Conservation (phyloP, 2,329 filamentous ascomycete genomes). For the Berkeleyomyces rouxiae region DNA sequence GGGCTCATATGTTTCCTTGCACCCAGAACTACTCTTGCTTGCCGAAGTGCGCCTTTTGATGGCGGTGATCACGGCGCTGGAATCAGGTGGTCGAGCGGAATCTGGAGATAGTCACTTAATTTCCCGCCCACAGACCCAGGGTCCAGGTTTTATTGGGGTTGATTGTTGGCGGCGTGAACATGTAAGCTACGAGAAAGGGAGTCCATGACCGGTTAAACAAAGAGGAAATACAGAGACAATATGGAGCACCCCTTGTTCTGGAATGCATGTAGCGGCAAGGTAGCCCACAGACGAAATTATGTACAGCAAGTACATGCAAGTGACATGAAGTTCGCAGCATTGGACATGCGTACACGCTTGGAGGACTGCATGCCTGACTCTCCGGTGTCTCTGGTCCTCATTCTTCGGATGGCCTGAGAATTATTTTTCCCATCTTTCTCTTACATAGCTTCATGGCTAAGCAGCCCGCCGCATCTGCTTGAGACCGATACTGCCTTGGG, state of each 20-base stretch:
- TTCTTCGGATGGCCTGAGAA: neutral
- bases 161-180: neutral
- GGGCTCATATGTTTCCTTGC: no score
- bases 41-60: neutral
- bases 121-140: neutral
- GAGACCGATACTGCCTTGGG: neutral
- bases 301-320: neutral
- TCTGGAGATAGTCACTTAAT: neutral
- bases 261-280: neutral
- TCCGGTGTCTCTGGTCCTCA: neutral
- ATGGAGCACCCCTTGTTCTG: neutral
- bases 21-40: neutral
- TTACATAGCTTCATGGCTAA: neutral
- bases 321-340: neutral
- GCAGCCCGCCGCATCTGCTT: neutral
- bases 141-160: neutral
- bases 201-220: neutral
- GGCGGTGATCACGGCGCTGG: neutral
- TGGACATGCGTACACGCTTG: neutral
- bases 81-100: neutral
- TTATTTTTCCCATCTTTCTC: neutral
- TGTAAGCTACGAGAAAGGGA: neutral
- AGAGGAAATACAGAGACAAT: neutral
- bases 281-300: neutral
- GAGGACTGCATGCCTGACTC: neutral